Base-by-base conservation (phyloP, 805 yeast genomes). In the Lipomyces chichibuensis region DNA sequence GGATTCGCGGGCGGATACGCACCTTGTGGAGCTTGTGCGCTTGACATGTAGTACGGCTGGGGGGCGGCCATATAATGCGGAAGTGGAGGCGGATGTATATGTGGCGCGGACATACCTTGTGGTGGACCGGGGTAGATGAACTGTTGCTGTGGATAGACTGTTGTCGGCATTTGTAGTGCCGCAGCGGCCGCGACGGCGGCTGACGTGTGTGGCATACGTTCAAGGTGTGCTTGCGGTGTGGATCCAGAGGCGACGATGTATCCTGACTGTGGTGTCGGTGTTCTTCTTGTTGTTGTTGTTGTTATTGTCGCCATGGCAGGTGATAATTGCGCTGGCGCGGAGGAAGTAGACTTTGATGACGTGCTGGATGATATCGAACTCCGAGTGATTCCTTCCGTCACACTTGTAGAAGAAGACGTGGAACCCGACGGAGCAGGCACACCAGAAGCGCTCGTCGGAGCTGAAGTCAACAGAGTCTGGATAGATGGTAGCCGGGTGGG, bases 401-500 rank as follows among this genome's bases (percentile, higher is more conserved):
- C 51, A 8, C 39, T 27, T 23, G 33, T 2, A 8, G 62, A 29
- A 51, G 39, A 23, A 14, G 32, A 49, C n/a, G n/a, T n/a, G n/a
- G n/a, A n/a, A n/a, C 13, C 33, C 52, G 27, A 55, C 25, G 29
- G 35, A 8, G 49, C 49, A 3, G 49, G 49, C 49, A 23, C 23
- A 43, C 20, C 20, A 17, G 49, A 8, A 43, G 11, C 49, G 23
- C 23, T 43, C 23, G 49, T 43, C 11, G 49, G 3, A n/a, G 64
- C 37, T 6, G 65, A 46, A 17, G 65, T 61, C 20, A 69, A 62
- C 33, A 69, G 63, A 5, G 69, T 55, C 64, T 68, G 71, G 35
- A 69, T 69, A 14, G 72, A 69, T 13, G 72, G 72, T 8, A 69
- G 64, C n/a, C 71, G 59, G 9, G 72, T 63, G 37, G 71, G 60